A percentile compares a stretch with the other conserved stretches of the same genome.
phyloP scores from a whole-genome alignment of 495 filamentous ascomycete species.

The Podospora anserina region DNA sequence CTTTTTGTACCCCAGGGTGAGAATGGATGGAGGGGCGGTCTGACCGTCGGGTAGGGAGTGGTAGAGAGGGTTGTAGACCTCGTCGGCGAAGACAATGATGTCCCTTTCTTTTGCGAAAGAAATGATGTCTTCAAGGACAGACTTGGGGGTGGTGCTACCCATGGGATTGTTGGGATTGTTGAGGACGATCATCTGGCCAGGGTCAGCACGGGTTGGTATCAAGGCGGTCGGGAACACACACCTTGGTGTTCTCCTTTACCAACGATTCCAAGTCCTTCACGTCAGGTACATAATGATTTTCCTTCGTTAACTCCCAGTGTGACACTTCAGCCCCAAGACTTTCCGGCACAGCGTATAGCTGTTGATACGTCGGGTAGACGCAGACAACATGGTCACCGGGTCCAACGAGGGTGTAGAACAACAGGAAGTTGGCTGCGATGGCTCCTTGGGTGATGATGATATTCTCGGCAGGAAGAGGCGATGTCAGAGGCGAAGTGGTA shows the following conservation, averaged over 20 bases:
- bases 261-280: slow-evolving; percentile 63
- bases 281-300: slow-evolving; percentile 65
- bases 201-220: not conserved
- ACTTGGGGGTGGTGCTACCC: slow-evolving; percentile 63
- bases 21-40: slow-evolving; percentile 45
- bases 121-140: slow-evolving; percentile 59
- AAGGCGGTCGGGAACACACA: slow-evolving; percentile 3
- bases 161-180: slow-evolving; percentile 92
- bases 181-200: slow-evolving; percentile 37
- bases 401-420: slow-evolving; percentile 70
- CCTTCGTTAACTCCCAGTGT: slow-evolving; percentile 68
- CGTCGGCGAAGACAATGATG: slow-evolving; percentile 72
- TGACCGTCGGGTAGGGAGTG: slow-evolving; percentile 48
- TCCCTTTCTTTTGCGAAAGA: slow-evolving; percentile 58
- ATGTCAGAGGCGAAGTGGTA: slow-evolving; percentile 4
- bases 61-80: slow-evolving; percentile 89
- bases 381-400: slow-evolving; percentile 87
- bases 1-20: slow-evolving; percentile 65
- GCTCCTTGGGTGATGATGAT: slow-evolving; percentile 78
- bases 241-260: slow-evolving; percentile 72
- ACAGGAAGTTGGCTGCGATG: slow-evolving; percentile 77
- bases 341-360: slow-evolving; percentile 73
- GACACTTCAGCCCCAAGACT: slow-evolving; percentile 79
- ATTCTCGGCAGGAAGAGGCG: slow-evolving; percentile 48
- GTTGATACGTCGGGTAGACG: slow-evolving; percentile 87